phyloP scores from a whole-genome alignment of 805 yeast species.

The Sugiyamaella lignohabitans region DNA sequence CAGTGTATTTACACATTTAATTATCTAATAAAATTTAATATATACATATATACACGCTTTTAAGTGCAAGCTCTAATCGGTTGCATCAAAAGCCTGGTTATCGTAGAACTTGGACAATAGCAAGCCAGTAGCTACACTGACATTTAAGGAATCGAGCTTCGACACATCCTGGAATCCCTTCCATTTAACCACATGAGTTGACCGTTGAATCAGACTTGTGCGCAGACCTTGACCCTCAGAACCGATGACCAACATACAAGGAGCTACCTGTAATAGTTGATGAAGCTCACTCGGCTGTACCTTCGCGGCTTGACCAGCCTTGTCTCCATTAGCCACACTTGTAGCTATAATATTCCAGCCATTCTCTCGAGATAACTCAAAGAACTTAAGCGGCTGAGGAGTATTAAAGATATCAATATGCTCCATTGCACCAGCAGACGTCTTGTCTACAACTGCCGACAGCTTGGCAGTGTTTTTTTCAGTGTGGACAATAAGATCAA shows the following conservation, averaged over 20 bases:
- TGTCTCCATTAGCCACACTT: constrained; percentile 14
- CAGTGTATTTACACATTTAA: background rate
- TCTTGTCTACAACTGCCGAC: constrained; percentile 71
- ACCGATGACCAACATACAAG: constrained; percentile 70
- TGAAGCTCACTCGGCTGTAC: constrained; percentile 41
- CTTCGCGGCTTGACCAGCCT: constrained; percentile 29
- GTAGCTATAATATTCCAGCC: constrained; percentile 74
- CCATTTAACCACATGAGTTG: constrained; percentile 26
- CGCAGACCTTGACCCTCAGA: constrained; percentile 83
- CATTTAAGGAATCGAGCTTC: constrained; percentile 73
- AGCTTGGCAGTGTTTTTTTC: constrained; percentile 65
- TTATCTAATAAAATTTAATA: background rate
- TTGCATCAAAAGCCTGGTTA: constrained; percentile 15
- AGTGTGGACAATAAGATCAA: constrained; percentile 67
- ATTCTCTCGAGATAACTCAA: constrained; percentile 46
- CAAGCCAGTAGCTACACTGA: constrained; percentile 81
- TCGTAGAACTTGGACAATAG: constrained; percentile 35
- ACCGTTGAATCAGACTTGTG: constrained; percentile 46
- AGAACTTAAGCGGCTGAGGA: constrained; percentile 54
- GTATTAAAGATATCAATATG: constrained; percentile 54
- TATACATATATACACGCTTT: too few relatives aligned
- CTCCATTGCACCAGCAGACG: constrained; percentile 82
- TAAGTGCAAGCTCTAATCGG: background rate
- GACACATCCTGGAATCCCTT: constrained; percentile 13
- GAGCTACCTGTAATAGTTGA: constrained; percentile 41